These are phyloP conservation scores for Talaromyces sp. DNA, from an alignment of 2,329 filamentous ascomycete species.

Conservation along the genomic window DNA sequence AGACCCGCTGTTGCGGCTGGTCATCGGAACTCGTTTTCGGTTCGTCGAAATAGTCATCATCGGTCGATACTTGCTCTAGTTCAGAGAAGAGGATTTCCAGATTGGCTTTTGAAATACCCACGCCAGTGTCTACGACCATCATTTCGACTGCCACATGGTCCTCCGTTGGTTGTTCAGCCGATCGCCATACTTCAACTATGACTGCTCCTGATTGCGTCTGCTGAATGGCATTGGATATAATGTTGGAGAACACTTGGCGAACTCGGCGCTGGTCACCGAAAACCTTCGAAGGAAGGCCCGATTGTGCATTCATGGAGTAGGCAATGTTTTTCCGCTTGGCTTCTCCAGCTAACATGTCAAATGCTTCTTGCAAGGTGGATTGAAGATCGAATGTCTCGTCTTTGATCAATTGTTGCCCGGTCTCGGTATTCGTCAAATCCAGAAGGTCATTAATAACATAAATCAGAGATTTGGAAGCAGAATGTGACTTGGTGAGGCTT, in stretches of 20 bases:
- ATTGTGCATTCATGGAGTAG: conserved; percentile 69
- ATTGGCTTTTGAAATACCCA: conserved; percentile 61
- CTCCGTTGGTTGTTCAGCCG: conserved; percentile 47
- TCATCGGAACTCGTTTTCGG: conserved; percentile 23
- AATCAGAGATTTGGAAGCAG: conserved; percentile 87
- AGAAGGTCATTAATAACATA: conserved; percentile 93
- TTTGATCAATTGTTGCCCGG: conserved; percentile 76
- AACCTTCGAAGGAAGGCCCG: conserved; percentile 69
- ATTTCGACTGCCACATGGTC: conserved; percentile 70
- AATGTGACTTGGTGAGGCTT: conserved; percentile 81
- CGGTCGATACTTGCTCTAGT: conserved; percentile 65
- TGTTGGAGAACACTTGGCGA: conserved; percentile 80
- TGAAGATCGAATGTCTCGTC: conserved; percentile 77
- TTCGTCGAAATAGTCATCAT: conserved; percentile 49
- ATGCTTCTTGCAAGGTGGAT: conserved; percentile 74
- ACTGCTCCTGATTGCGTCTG: conserved; percentile 71
- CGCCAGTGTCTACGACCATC: conserved; percentile 73
- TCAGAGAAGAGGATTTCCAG: conserved; percentile 65
- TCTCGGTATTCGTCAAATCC: conserved; percentile 85
- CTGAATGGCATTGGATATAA: conserved; percentile 83
- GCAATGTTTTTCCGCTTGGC: conserved; percentile 73
- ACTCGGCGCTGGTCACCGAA: conserved; percentile 78
- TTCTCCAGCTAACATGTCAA: conserved; percentile 72
- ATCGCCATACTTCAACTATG: conserved; percentile 68
- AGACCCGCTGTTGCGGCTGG: conserved; percentile 46